These are phyloP conservation scores for Wickerhamiella hasegawae DNA, from an alignment of 805 yeast species.

Conservation along the genomic window DNA sequence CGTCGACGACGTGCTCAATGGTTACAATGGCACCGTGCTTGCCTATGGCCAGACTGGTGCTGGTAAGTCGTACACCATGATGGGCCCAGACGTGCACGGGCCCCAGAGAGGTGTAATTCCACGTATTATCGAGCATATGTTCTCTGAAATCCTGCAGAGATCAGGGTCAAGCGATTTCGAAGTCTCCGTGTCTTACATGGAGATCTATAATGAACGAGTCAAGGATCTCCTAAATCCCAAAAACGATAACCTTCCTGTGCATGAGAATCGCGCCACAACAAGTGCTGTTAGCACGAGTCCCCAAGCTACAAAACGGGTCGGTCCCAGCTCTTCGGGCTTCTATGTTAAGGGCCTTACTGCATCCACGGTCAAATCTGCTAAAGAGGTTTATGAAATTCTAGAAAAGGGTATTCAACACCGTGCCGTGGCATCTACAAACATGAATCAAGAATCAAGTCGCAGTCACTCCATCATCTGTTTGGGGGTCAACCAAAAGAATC, in stretches of 20 bases:
- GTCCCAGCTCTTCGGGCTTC: constrained; percentile 28
- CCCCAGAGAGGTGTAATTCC: constrained; percentile 53
- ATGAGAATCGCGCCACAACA: neutral
- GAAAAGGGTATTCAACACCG: constrained; percentile 41
- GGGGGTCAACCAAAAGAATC: constrained; percentile 43
- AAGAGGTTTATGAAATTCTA: constrained; percentile 43
- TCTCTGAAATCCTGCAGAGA: constrained; percentile 33
- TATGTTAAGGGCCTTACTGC: constrained; percentile 57
- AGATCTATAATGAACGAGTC: constrained; percentile 64
- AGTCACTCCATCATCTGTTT: constrained; percentile 70
- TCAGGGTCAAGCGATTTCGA: constrained; percentile 36
- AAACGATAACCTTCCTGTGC: constrained; percentile 11
- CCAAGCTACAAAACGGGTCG: too few species aligned
- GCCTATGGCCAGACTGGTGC: constrained; percentile 73
- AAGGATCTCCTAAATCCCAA: constrained; percentile 45
- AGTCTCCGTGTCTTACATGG: constrained; percentile 60
- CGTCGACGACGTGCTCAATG: constrained; percentile 53
- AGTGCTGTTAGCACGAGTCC: neutral
- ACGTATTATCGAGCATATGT: constrained; percentile 49
- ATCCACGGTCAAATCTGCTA: constrained; percentile 38
- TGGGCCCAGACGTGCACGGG: constrained; percentile 35
- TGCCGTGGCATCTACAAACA: constrained; percentile 43
- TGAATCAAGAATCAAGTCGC: constrained; percentile 61
- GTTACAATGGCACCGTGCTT: constrained; percentile 61
- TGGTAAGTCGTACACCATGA: constrained; percentile 65